Percentiles rank a stretch among this genome's conserved stretches.
Conservation (phyloP, 2,329 filamentous ascomycete genomes). For the Monilinia vaccinii-corymbosi region DNA sequence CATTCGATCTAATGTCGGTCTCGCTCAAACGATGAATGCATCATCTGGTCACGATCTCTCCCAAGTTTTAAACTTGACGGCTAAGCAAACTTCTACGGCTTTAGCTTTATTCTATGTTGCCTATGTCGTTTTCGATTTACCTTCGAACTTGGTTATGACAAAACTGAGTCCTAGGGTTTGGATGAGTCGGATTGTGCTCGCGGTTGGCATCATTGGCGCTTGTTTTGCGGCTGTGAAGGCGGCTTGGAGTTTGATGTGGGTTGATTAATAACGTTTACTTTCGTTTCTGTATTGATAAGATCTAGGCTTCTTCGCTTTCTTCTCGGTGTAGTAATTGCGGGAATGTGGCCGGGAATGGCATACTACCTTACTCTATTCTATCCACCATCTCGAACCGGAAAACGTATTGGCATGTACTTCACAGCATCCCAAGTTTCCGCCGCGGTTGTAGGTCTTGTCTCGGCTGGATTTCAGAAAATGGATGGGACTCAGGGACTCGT, state of each 20-base stretch:
- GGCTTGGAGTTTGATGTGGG: slow-evolving; percentile 62
- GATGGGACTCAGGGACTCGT: slow-evolving; percentile 67
- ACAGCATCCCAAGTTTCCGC: slow-evolving; percentile 84
- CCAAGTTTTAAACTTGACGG: slow-evolving; percentile 56
- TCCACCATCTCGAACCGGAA: slow-evolving; percentile 75
- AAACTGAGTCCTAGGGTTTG: slow-evolving; percentile 75
- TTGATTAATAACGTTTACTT: not conserved
- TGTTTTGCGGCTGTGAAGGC: slow-evolving; percentile 76
- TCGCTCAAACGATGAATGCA: slow-evolving; percentile 90
- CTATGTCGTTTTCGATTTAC: slow-evolving; percentile 83
- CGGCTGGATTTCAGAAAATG: slow-evolving; percentile 87
- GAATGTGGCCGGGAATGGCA: slow-evolving; percentile 93
- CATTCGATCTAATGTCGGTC: slow-evolving; percentile 82
- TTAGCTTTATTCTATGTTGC: slow-evolving; percentile 86
- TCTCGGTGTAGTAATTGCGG: slow-evolving; percentile 78
- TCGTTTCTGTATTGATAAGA: slow-evolving; percentile 2
- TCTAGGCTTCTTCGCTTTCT: slow-evolving; percentile 66
- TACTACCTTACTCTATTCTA: slow-evolving; percentile 92
- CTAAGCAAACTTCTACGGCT: slow-evolving; percentile 74
- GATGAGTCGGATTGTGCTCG: slow-evolving; percentile 87
- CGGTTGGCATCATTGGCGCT: slow-evolving; percentile 73
- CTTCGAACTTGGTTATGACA: slow-evolving; percentile 84
- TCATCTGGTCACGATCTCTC: slow-evolving; percentile 64
- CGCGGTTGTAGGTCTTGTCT: slow-evolving; percentile 80
- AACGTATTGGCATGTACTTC: slow-evolving; percentile 83